Percentiles rank a stretch among this genome's conserved stretches.
phyloP scores from a whole-genome alignment of 495 filamentous ascomycete species.

The Penicillium daleae region DNA sequence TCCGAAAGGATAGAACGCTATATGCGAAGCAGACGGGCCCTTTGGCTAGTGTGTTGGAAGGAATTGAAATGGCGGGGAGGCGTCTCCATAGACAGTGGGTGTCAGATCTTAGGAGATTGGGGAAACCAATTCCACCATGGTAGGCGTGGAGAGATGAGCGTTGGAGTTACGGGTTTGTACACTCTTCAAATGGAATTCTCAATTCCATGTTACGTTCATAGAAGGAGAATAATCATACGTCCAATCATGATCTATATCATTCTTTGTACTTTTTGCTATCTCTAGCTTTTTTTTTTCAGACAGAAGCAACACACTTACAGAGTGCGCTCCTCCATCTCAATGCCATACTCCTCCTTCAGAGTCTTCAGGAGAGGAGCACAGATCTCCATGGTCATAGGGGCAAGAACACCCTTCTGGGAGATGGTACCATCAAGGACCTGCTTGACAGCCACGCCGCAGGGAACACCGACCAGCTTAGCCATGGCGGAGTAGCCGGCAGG shows the following conservation, averaged over 20 bases:
- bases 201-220: neutral
- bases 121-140: neutral
- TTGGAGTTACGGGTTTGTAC: too few relatives aligned
- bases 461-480: conserved; percentile 82
- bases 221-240: neutral
- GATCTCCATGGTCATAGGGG: conserved; percentile 77
- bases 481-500: conserved; percentile 84
- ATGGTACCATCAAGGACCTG: conserved; percentile 85
- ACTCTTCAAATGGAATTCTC: too few relatives aligned
- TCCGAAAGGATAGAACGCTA: neutral
- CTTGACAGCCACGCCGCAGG: conserved; percentile 66
- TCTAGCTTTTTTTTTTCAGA: conserved; percentile 5
- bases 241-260: conserved; percentile 22
- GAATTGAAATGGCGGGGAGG: neutral
- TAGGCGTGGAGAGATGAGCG: neutral
- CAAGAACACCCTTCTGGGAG: conserved; percentile 74
- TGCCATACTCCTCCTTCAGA: conserved; percentile 45
- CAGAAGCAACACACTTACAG: conserved; percentile 30
- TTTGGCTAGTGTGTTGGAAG: neutral
- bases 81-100: neutral
- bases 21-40: neutral
- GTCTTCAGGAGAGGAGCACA: conserved; percentile 67
- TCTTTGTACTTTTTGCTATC: conserved; percentile 23
- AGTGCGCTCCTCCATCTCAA: conserved; percentile 45
- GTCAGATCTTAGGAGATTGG: neutral